Conservation (phyloP, 2,329 filamentous ascomycete genomes). For the Diaporthe vexans region DNA sequence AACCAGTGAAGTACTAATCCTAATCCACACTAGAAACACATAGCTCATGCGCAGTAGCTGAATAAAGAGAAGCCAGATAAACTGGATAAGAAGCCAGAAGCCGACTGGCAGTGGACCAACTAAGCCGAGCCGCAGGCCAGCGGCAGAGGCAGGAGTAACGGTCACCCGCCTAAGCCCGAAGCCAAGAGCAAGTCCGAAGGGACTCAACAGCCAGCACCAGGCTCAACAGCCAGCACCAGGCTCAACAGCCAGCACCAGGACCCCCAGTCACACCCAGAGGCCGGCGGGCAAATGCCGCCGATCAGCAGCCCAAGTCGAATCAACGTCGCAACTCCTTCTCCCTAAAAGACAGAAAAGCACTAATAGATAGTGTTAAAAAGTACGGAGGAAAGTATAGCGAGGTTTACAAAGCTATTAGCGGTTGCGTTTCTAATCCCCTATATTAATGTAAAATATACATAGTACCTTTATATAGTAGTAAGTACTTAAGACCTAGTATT, state of each 20-base stretch:
- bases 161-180: background rate
- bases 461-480: too few species aligned
- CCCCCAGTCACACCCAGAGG: background rate
- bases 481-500: too few species aligned
- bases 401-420: too few species aligned
- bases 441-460: too few species aligned
- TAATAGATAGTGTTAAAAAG: background rate
- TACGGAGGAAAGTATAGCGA: background rate
- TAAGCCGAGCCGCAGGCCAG: background rate
- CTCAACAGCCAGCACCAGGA: too few species aligned
- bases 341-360: background rate
- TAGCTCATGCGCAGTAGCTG: background rate
- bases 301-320: background rate
- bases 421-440: too few species aligned
- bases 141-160: background rate
- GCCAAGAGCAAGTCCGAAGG: background rate
- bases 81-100: background rate
- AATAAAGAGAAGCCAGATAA: background rate
- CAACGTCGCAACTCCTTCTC: background rate
- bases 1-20: background rate
- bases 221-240: too few species aligned
- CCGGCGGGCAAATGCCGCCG: background rate
- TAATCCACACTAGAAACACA: background rate
- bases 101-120: background rate
- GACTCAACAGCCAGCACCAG: too few species aligned